Percentiles rank a stretch among this genome's conserved stretches.
Conservation (phyloP, 768 basidiomycete species). For the Termitomyces sp. region DNA sequence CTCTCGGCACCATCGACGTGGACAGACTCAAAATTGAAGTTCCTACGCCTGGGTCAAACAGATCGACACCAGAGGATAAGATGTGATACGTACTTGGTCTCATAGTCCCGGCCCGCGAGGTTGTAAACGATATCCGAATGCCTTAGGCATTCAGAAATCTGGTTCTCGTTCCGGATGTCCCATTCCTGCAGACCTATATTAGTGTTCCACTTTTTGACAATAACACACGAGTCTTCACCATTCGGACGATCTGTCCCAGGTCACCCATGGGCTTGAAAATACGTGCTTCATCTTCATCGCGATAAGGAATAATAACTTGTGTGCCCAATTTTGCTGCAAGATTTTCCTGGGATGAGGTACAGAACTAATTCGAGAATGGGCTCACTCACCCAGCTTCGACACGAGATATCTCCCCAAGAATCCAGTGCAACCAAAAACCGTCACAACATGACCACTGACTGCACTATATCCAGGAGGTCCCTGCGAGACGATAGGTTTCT, state of each 20-base stretch:
- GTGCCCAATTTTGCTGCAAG: constrained; percentile 79
- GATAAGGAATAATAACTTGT: constrained; percentile 91
- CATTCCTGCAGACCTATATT: constrained; percentile 64
- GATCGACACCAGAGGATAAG: constrained; percentile 1
- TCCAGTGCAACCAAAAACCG: constrained; percentile 95
- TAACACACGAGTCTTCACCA: constrained; percentile 47
- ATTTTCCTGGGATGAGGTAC: constrained; percentile 4
- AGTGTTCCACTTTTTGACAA: neutral
- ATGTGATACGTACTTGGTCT: constrained; percentile 71
- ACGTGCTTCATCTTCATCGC: constrained; percentile 90
- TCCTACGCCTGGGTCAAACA: constrained; percentile 43
- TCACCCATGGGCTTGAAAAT: constrained; percentile 93
- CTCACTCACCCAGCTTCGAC: constrained; percentile 76
- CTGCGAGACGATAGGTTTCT: constrained; percentile 64
- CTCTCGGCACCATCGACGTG: constrained; percentile 77
- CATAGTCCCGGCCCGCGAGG: constrained; percentile 88
- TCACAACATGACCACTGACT: constrained; percentile 86
- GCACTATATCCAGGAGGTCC: constrained; percentile 85
- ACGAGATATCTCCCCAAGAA: constrained; percentile 94
- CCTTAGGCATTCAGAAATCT: constrained; percentile 88
- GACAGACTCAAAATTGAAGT: constrained; percentile 79
- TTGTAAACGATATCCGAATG: constrained; percentile 98
- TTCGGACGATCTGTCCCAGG: constrained; percentile 90
- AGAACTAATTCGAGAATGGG: neutral
- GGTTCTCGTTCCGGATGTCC: constrained; percentile 86